A percentile compares a stretch with the other conserved stretches of the same genome.
phyloP scores from a whole-genome alignment of 306 rosid species.

The Castanopsis chinensis region DNA sequence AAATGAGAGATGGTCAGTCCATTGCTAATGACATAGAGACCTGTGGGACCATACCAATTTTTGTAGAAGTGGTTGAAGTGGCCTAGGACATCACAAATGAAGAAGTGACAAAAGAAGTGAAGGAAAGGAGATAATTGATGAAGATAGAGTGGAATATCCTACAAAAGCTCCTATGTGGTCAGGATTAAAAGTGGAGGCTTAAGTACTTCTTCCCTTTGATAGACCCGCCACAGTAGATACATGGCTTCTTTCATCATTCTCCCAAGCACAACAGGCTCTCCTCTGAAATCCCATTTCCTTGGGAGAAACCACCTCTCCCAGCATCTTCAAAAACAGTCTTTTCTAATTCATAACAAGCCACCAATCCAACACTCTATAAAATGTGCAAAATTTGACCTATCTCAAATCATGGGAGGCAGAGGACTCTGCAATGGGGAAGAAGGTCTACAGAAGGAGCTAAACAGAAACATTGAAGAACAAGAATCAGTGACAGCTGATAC shows the following conservation, averaged over 20 bases:
- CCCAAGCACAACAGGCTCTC: constrained; percentile 35
- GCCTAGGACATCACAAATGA: not conserved
- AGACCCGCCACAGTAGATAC: constrained; percentile 10
- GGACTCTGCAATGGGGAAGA: constrained; percentile 81
- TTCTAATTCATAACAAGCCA: constrained; percentile 30
- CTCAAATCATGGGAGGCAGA: constrained; percentile 80
- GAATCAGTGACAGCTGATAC: constrained; percentile 9
- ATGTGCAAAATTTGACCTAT: constrained; percentile 62
- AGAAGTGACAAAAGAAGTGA: not conserved
- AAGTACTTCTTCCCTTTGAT: not conserved
- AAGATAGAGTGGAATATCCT: constrained; percentile 34
- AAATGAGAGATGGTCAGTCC: too few species aligned
- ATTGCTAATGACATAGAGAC: too few species aligned
- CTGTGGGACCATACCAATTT: too few species aligned
- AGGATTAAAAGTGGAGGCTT: constrained; percentile 11
- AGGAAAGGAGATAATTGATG: not conserved
- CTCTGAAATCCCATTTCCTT: constrained; percentile 57
- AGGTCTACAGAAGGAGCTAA: constrained; percentile 64
- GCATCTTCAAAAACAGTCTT: constrained; percentile 26
- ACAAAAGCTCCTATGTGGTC: constrained; percentile 21
- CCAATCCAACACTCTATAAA: constrained; percentile 13
- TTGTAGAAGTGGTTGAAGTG: too few species aligned
- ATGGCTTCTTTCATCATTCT: constrained; percentile 60
- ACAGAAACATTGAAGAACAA: constrained; percentile 28
- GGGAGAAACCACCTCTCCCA: constrained; percentile 40